Evolutionary conservation across 2,329 filamentous ascomycete genomes (phyloP).

Genomic region (Stachybotrys chlorohalonatus): DNA sequence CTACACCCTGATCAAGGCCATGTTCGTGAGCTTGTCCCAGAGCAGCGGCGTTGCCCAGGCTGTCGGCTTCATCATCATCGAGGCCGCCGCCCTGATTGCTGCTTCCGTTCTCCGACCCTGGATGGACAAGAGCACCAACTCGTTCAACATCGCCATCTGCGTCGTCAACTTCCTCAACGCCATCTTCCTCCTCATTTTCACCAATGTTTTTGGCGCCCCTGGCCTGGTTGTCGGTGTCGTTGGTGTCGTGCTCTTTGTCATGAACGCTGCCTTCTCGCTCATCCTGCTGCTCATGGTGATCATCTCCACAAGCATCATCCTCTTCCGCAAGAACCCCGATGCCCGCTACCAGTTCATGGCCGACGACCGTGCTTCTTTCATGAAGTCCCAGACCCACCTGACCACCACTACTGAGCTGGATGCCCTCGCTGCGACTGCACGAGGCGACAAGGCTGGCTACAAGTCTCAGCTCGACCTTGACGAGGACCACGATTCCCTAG

Average conservation of each 20-base stretch:
- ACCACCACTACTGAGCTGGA: conserved; percentile 75
- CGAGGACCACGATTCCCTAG: conserved; percentile 31
- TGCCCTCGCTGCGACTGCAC: conserved; percentile 78
- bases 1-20: conserved; percentile 78
- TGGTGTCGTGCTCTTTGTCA: conserved; percentile 80
- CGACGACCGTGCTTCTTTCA: conserved; percentile 91
- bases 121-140: conserved; percentile 99
- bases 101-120: conserved; percentile 79
- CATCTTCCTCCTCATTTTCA: conserved; percentile 84
- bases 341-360: conserved; percentile 94
- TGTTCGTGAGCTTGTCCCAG: conserved; percentile 82
- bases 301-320: conserved; percentile 53
- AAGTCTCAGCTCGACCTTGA: conserved; percentile 35
- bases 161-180: conserved; percentile 85
- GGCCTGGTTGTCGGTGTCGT: conserved; percentile 77
- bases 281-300: conserved; percentile 74
- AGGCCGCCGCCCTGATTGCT: conserved; percentile 67
- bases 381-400: conserved; percentile 87
- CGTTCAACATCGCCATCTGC: conserved; percentile 89
- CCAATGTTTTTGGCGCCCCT: conserved; percentile 76
- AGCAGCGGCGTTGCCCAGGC: conserved; percentile 63
- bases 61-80: conserved; percentile 73
- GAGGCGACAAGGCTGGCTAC: conserved; percentile 62
- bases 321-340: conserved; percentile 90
- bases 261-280: conserved; percentile 76